Evolutionary conservation across 73 alveolate genomes (phyloP).

Genomic region (Tetrahymena borealis): DNA sequence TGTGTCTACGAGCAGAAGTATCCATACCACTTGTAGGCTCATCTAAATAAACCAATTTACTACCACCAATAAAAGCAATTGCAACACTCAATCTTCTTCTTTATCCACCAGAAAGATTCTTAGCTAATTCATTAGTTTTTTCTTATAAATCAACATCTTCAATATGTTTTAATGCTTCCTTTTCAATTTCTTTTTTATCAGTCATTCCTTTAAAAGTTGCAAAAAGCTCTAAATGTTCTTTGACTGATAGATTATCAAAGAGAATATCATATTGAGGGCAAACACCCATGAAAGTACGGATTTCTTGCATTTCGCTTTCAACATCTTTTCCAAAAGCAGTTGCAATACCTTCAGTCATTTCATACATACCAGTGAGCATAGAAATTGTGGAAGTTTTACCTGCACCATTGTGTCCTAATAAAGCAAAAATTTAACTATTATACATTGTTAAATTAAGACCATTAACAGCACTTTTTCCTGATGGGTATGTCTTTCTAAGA

Average conservation of each 20-base stretch:
- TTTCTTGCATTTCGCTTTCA: slow-evolving; percentile 52
- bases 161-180: slow-evolving; percentile 64
- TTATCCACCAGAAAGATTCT: slow-evolving; percentile 91
- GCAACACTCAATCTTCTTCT: slow-evolving; percentile 86
- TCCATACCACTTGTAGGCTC: slow-evolving; percentile 98
- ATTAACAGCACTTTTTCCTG: slow-evolving; percentile 85
- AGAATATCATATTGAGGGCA: slow-evolving; percentile 98
- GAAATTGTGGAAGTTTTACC: slow-evolving; percentile 97
- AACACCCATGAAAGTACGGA: slow-evolving; percentile 90
- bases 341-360: slow-evolving; percentile 58
- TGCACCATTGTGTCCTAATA: slow-evolving; percentile 99
- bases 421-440: slow-evolving; percentile 91
- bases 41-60: slow-evolving; percentile 82
- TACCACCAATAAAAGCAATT: slow-evolving; percentile 88
- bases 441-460: slow-evolving; percentile 79
- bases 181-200: slow-evolving; percentile 37
- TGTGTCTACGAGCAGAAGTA: slow-evolving; percentile 80
- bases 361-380: slow-evolving; percentile 79
- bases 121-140: slow-evolving; percentile 57
- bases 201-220: slow-evolving; percentile 83
- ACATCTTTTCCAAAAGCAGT: slow-evolving; percentile 53
- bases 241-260: slow-evolving; percentile 74
- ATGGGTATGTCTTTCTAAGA: slow-evolving; percentile 60
- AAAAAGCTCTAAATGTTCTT: slow-evolving; percentile 71
- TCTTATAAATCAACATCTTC: slow-evolving; percentile 74